Evolutionary conservation across 768 basidiomycete genomes (phyloP).

Genomic region (Postia placenta): DNA sequence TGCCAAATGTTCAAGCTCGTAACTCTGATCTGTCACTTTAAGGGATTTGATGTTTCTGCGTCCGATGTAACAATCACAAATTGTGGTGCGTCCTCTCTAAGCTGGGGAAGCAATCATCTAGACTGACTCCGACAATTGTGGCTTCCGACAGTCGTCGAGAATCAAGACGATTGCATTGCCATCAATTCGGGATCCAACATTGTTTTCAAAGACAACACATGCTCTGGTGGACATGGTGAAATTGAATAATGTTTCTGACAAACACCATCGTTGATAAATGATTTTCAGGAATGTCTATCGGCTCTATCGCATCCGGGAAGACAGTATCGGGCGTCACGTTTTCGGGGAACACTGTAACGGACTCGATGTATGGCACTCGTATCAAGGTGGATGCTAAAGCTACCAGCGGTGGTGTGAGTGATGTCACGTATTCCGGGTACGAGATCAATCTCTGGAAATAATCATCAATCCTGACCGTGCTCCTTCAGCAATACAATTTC

Average conservation of each 20-base stretch:
- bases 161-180: conserved; percentile 56
- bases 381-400: conserved; percentile 52
- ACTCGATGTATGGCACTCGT: conserved; percentile 38
- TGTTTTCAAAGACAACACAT: conserved; percentile 40
- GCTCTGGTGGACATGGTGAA: conserved; percentile 52
- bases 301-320: conserved; percentile 43
- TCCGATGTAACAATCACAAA: neutral
- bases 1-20: neutral
- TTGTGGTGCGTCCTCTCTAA: neutral
- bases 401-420: conserved; percentile 39
- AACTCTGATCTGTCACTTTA: neutral
- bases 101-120: neutral
- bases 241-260: no score
- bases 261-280: neutral
- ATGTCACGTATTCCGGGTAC: conserved; percentile 41
- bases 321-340: conserved; percentile 44
- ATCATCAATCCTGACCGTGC: no score
- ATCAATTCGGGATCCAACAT: conserved; percentile 34
- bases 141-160: conserved; percentile 15
- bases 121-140: neutral
- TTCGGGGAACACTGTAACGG: conserved; percentile 46
- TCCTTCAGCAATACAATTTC: conserved; percentile 45
- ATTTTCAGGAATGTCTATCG: conserved; percentile 25
- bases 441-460: no score
- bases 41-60: neutral